Percentiles rank a stretch among this genome's conserved stretches.
phyloP scores from a whole-genome alignment of 805 yeast genomes.

The Maudiozyma pseudohumilis region DNA sequence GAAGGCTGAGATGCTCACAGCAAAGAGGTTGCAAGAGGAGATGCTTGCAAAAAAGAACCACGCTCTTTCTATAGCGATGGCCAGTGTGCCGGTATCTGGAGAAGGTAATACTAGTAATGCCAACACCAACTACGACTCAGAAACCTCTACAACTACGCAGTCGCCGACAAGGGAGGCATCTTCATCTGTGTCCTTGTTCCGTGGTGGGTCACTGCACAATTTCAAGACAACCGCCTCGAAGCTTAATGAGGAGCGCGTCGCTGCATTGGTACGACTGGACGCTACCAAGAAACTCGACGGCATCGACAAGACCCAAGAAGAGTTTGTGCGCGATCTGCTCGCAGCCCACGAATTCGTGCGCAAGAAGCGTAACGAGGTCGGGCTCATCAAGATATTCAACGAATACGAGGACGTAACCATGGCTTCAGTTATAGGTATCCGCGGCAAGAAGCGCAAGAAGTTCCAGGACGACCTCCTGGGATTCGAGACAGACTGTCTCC shows the following conservation, averaged over 20 bases:
- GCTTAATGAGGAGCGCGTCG: slow-evolving; percentile 7
- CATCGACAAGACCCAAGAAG: slow-evolving; percentile 15
- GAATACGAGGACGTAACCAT: slow-evolving; percentile 29
- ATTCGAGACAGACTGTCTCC: slow-evolving; percentile 27
- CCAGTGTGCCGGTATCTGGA: not conserved
- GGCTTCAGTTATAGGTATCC: slow-evolving; percentile 29
- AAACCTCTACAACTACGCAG: not conserved
- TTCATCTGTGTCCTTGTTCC: not conserved
- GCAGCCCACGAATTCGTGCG: slow-evolving; percentile 15
- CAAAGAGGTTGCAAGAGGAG: not conserved
- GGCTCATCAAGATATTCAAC: slow-evolving; percentile 25
- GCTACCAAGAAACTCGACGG: slow-evolving; percentile 5
- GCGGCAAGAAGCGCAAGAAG: slow-evolving; percentile 29
- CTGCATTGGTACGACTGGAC: slow-evolving; percentile 11
- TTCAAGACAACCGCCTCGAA: not conserved
- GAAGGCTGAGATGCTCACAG: slow-evolving; percentile 1
- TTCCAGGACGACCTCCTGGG: slow-evolving; percentile 26
- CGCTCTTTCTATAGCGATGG: no score
- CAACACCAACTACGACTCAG: not conserved
- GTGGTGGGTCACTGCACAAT: not conserved
- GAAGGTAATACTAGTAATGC: not conserved
- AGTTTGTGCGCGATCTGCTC: slow-evolving; percentile 16
- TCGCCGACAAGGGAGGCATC: not conserved
- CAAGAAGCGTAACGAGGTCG: slow-evolving; percentile 23
- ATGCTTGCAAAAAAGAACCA: not conserved